A percentile compares a stretch with the other conserved stretches of the same genome.
These are phyloP conservation scores for Plasmodium inui DNA, from an alignment of 169 alveolate genomes.

Conservation along the genomic window DNA sequence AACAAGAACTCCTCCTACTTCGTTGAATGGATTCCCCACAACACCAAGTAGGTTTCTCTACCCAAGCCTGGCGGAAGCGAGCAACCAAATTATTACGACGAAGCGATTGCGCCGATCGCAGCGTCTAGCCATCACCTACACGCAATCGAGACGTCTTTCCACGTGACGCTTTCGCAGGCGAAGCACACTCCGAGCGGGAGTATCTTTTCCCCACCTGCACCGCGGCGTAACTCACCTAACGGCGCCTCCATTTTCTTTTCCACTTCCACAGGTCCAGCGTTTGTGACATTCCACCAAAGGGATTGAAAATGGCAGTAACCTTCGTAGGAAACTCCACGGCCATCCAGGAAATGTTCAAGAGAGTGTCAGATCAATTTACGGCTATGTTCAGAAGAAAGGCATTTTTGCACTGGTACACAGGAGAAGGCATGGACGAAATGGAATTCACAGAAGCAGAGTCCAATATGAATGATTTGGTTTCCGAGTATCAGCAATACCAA, in stretches of 20 bases:
- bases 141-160: too few relatives aligned
- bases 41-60: conserved; percentile 87
- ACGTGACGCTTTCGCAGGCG: too few relatives aligned
- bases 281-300: conserved; percentile 99
- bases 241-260: neutral
- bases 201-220: neutral
- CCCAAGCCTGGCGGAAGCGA: neutral
- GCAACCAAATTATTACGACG: neutral
- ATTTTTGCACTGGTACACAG: conserved; percentile 98
- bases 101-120: neutral
- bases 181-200: too few relatives aligned
- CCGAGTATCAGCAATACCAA: conserved; percentile 99
- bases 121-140: too few relatives aligned
- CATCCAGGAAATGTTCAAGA: conserved; percentile 97
- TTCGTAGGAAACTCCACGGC: conserved; percentile 98
- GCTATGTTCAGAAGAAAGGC: conserved; percentile 99
- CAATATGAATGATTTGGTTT: conserved; percentile 97
- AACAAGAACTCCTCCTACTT: conserved; percentile 98
- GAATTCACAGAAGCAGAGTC: conserved; percentile 99
- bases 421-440: conserved; percentile 99
- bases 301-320: conserved; percentile 97
- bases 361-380: conserved; percentile 98
- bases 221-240: neutral
- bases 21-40: conserved; percentile 99
- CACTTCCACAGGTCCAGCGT: conserved; percentile 91